Conservation (phyloP, 305 asterid species). For the Fraxinus ornus region DNA sequence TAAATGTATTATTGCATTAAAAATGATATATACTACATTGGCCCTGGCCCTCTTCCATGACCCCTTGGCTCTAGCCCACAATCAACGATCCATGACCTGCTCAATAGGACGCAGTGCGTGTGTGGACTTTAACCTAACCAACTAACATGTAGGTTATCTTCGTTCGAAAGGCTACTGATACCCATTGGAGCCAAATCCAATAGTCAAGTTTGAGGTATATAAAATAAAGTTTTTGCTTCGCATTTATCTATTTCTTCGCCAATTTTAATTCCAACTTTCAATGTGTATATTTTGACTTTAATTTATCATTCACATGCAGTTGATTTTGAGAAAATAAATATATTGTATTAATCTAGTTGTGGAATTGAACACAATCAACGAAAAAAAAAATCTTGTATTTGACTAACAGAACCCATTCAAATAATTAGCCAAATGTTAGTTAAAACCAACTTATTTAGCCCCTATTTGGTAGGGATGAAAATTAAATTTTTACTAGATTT, state of each 20-base stretch:
- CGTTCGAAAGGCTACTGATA: neutral
- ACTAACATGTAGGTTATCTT: too few relatives aligned
- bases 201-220: neutral
- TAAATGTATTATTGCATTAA: too few relatives aligned
- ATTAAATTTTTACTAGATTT: too few relatives aligned
- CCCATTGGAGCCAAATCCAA: neutral
- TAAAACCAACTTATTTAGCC: too few relatives aligned
- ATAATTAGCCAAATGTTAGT: too few relatives aligned
- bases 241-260: neutral
- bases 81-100: neutral
- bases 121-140: neutral
- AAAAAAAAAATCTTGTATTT: too few relatives aligned
- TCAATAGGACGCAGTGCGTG: neutral
- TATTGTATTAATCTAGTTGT: too few relatives aligned
- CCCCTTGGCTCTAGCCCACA: neutral
- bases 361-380: neutral
- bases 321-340: too few relatives aligned
- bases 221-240: neutral
- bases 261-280: neutral
- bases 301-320: neutral
- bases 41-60: too few relatives aligned
- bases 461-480: too few relatives aligned
- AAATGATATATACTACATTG: neutral
- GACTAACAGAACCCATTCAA: too few relatives aligned
- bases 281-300: neutral